Evolutionary conservation across 257 asterid genomes (phyloP).

Genomic region (Fraxinus pennsylvanica): DNA sequence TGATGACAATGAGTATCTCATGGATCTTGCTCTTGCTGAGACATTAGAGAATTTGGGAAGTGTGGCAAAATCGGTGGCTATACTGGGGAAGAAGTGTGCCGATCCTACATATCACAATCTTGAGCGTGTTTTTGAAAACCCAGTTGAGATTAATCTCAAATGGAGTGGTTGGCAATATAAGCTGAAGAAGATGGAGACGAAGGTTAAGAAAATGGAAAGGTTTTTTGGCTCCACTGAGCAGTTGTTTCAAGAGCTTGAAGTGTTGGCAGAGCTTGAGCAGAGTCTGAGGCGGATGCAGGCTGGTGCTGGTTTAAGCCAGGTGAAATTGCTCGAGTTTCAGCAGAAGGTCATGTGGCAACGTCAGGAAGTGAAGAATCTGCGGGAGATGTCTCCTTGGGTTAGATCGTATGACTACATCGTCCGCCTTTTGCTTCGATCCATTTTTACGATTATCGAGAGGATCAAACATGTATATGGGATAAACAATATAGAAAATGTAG

Average conservation of each 20-base stretch:
- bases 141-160: slow-evolving; percentile 51
- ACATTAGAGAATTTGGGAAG: slow-evolving; percentile 56
- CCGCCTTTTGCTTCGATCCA: slow-evolving; percentile 63
- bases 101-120: slow-evolving; percentile 63
- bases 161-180: slow-evolving; percentile 59
- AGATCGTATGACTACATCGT: slow-evolving; percentile 67
- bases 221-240: slow-evolving; percentile 72
- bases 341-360: slow-evolving; percentile 86
- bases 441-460: slow-evolving; percentile 64
- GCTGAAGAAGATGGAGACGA: slow-evolving; percentile 80
- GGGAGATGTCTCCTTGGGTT: slow-evolving; percentile 85
- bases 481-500: slow-evolving; percentile 34
- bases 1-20: slow-evolving; percentile 56
- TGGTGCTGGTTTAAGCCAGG: slow-evolving; percentile 50
- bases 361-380: slow-evolving; percentile 81
- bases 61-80: slow-evolving; percentile 53
- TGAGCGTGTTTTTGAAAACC: slow-evolving; percentile 52
- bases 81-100: slow-evolving; percentile 71
- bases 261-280: slow-evolving; percentile 83
- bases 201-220: slow-evolving; percentile 84
- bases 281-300: slow-evolving; percentile 63
- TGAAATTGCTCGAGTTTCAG: slow-evolving; percentile 71
- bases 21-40: slow-evolving; percentile 78
- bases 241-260: slow-evolving; percentile 81
- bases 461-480: slow-evolving; percentile 49